These are phyloP conservation scores for Artemisia argyi DNA, from an alignment of 129 eudicot genomes.

Conservation along the genomic window DNA sequence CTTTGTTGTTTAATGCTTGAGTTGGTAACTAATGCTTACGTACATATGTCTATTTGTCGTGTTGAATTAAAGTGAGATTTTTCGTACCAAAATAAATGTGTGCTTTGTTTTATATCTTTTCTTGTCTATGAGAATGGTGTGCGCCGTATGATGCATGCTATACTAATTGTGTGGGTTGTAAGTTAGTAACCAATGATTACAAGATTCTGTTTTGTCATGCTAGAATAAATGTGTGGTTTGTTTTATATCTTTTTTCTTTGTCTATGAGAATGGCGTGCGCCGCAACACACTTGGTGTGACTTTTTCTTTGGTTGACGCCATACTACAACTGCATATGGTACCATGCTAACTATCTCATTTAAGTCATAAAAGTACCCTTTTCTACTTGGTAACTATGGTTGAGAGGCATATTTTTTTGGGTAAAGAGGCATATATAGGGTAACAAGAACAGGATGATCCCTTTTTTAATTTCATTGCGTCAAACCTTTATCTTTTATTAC, in stretches of 20 bases:
- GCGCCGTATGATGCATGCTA: not conserved
- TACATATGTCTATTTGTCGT: not conserved
- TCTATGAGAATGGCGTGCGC: conserved; percentile 5
- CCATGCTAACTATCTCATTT: conserved; percentile 4
- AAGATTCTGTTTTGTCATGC: not conserved
- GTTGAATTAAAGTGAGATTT: too few species aligned
- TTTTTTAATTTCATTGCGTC: not conserved
- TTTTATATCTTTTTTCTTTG: not conserved
- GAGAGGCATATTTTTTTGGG: too few species aligned
- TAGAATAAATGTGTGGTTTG: conserved; percentile 2
- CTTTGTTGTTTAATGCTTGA: too few species aligned
- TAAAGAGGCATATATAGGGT: too few species aligned
- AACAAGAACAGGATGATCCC: too few species aligned
- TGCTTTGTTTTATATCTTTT: not conserved
- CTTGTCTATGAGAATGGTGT: not conserved
- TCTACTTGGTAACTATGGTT: not conserved
- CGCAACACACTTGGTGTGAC: not conserved
- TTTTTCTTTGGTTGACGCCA: conserved; percentile 9
- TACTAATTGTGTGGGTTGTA: not conserved
- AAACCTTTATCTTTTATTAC: not conserved
- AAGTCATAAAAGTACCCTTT: not conserved
- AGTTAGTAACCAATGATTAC: not conserved
- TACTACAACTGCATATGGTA: not conserved
- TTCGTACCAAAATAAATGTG: conserved; percentile 6
- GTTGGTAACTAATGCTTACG: conserved; percentile 1